These are phyloP conservation scores for Aristolochia californica DNA, from an alignment of 164 flowering plant genomes.

Conservation along the genomic window DNA sequence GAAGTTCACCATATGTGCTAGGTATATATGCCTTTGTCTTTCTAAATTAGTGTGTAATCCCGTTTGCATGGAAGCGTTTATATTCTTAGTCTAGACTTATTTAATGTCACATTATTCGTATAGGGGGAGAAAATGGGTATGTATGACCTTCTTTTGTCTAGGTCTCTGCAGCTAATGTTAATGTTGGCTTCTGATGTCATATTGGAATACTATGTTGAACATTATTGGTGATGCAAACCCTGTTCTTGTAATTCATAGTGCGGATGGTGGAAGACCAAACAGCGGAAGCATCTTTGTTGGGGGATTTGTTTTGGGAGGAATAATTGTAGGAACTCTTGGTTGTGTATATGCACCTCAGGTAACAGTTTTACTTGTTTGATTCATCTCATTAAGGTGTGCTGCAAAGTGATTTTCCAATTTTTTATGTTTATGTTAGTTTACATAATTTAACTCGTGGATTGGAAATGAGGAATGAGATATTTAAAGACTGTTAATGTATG, in stretches of 20 bases:
- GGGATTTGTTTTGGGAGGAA: constrained; percentile 91
- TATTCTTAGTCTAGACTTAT: not conserved
- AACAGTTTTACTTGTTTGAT: not conserved
- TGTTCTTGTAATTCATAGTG: constrained; percentile 25
- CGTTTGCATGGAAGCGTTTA: not conserved
- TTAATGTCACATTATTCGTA: too few species aligned
- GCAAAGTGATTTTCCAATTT: too few species aligned
- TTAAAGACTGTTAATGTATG: too few species aligned
- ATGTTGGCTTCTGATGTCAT: not conserved
- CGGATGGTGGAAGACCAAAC: constrained; percentile 42
- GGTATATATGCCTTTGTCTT: constrained; percentile 27
- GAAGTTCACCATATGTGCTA: constrained; percentile 38
- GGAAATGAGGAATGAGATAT: too few species aligned
- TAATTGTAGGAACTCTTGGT: constrained; percentile 82
- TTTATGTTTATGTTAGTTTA: too few species aligned
- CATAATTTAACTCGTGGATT: too few species aligned
- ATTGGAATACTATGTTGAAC: not conserved
- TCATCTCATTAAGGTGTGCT: not conserved
- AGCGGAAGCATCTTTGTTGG: constrained; percentile 66
- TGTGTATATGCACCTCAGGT: constrained; percentile 95
- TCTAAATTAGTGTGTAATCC: not conserved
- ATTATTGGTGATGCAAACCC: not conserved
- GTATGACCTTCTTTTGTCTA: not conserved
- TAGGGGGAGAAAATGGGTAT: not conserved
- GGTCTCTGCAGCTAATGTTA: not conserved